phyloP scores from a whole-genome alignment of 2,329 filamentous ascomycete genomes.

The Aspergillus aculeatus region DNA sequence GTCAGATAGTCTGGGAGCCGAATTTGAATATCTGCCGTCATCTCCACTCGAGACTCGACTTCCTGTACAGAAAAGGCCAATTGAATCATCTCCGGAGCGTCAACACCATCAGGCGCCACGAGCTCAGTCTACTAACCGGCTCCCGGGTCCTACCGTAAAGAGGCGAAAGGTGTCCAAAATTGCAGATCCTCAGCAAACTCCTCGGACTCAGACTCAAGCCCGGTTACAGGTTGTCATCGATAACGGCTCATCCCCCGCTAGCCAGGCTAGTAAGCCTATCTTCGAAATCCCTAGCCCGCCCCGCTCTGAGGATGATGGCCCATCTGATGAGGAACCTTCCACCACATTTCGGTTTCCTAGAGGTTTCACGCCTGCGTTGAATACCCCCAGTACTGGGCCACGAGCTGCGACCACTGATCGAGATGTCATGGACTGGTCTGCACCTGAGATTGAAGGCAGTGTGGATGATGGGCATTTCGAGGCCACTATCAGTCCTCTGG shows the following conservation, averaged over 20 bases:
- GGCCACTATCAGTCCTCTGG: constrained; percentile 19
- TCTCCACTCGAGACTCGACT: constrained; percentile 21
- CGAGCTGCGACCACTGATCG: constrained; percentile 18
- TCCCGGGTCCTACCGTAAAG: constrained; percentile 28
- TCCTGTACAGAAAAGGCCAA: not conserved
- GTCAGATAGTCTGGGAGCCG: constrained; percentile 33
- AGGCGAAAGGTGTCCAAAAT: constrained; percentile 35
- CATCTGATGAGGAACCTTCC: constrained; percentile 20
- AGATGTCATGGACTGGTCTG: constrained; percentile 14
- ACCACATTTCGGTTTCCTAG: constrained; percentile 39
- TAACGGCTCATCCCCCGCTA: constrained; percentile 17
- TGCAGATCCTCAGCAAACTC: constrained; percentile 7
- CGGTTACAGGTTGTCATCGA: constrained; percentile 29
- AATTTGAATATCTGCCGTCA: constrained; percentile 32
- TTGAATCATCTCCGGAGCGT: not conserved
- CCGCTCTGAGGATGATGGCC: constrained; percentile 30
- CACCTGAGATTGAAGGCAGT: not conserved
- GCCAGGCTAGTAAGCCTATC: constrained; percentile 14
- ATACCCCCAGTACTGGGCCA: constrained; percentile 26
- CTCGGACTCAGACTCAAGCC: constrained; percentile 10
- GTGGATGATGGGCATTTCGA: constrained; percentile 19
- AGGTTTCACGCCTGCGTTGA: constrained; percentile 32
- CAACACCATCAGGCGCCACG: constrained; percentile 5
- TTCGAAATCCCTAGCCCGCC: constrained; percentile 44
- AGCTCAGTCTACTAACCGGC: constrained; percentile 5